A percentile compares a stretch with the other conserved stretches of the same genome.
Evolutionary conservation across 768 basidiomycete species (phyloP).

Genomic region (Tephrocybe sp.): DNA sequence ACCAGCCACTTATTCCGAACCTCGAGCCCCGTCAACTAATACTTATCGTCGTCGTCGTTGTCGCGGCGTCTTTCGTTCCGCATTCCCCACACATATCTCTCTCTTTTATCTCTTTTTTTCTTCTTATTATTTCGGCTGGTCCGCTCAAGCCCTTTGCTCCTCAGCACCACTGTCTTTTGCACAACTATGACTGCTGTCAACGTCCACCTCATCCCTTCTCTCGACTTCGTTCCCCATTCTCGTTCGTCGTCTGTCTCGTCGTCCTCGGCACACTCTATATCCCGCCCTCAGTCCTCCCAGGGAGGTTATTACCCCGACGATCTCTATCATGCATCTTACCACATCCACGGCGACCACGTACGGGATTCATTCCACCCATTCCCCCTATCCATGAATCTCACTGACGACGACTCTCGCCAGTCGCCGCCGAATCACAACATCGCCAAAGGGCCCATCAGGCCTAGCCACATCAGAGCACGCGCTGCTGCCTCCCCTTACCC

Average conservation of each 20-base stretch:
- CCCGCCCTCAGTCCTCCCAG: conserved; percentile 79
- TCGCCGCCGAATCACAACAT: conserved; percentile 78
- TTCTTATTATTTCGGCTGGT: conserved; percentile 52
- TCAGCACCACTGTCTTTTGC: conserved; percentile 38
- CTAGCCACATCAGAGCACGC: conserved; percentile 76
- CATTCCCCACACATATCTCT: conserved; percentile 18
- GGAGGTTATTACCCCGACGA: conserved; percentile 65
- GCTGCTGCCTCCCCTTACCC: conserved; percentile 84
- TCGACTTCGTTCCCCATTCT: conserved; percentile 78
- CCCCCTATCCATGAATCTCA: conserved; percentile 9
- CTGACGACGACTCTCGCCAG: conserved; percentile 40
- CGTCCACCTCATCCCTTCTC: conserved; percentile 70
- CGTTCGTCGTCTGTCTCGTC: conserved; percentile 81
- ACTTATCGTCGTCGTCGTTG: conserved; percentile 36
- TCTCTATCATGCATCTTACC: conserved; percentile 67
- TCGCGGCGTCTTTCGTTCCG: conserved; percentile 28
- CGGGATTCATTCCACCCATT: conserved; percentile 23
- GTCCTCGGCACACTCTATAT: conserved; percentile 68
- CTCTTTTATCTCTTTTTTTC: conserved; percentile 23
- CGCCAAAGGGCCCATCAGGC: conserved; percentile 73
- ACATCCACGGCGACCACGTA: conserved; percentile 50
- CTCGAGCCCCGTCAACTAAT: conserved; percentile 28
- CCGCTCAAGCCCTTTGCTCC: conserved; percentile 40
- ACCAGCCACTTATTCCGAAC: conserved; percentile 31
- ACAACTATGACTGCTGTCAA: conserved; percentile 73